phyloP scores from a whole-genome alignment of 495 filamentous ascomycete genomes.

The Neurospora sp. region DNA sequence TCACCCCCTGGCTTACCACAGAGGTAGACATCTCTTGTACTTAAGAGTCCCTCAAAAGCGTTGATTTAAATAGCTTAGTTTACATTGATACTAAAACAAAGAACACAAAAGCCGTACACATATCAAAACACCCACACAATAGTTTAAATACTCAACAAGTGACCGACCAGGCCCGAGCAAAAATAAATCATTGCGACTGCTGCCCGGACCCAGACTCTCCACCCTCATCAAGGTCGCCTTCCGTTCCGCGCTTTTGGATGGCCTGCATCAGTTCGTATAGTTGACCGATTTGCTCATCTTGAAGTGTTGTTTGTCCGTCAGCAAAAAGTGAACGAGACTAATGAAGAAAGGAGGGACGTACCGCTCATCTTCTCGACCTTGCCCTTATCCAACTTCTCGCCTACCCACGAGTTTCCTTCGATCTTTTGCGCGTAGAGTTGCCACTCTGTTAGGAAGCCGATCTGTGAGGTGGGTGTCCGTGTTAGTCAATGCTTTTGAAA shows the following conservation, averaged over 20 bases:
- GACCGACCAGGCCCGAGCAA: no score
- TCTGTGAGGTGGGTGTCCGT: slow-evolving; percentile 38
- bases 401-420: slow-evolving; percentile 75
- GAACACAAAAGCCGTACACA: neutral
- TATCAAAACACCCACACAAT: no score
- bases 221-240: slow-evolving; percentile 18
- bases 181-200: neutral
- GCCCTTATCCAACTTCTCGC: slow-evolving; percentile 61
- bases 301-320: no score
- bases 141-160: no score
- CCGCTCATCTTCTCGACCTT: slow-evolving; percentile 94
- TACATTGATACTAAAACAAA: neutral
- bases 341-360: no score
- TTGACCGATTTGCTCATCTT: slow-evolving; percentile 90
- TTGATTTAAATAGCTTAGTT: neutral
- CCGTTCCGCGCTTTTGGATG: slow-evolving; percentile 51
- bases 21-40: neutral
- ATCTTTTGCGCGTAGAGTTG: slow-evolving; percentile 86
- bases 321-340: no score
- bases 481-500: neutral
- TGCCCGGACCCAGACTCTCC: neutral
- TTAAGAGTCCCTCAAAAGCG: neutral
- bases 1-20: neutral
- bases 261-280: slow-evolving; percentile 89
- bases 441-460: slow-evolving; percentile 95